Evolutionary conservation across 2,329 filamentous ascomycete genomes (phyloP).

Genomic region (Zopfia rhizophila): DNA sequence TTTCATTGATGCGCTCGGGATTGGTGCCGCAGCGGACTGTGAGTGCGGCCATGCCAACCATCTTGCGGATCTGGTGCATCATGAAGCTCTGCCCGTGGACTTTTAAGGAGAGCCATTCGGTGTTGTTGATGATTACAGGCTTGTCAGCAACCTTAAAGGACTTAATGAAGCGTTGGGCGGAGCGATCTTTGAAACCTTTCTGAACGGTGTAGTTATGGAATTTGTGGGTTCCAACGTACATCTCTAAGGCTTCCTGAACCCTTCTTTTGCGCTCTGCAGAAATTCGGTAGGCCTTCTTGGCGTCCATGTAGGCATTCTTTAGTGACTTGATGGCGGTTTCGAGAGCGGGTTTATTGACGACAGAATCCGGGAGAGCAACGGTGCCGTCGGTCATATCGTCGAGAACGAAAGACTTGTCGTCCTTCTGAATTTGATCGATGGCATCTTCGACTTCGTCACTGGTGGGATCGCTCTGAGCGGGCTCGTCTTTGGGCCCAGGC

Average conservation of each 20-base stretch:
- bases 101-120: constrained; percentile 94
- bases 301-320: constrained; percentile 81
- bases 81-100: constrained; percentile 99
- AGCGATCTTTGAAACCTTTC: constrained; percentile 82
- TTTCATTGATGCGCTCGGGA: constrained; percentile 75
- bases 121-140: constrained; percentile 83
- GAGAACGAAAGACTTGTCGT: constrained; percentile 36
- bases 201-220: constrained; percentile 99
- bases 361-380: constrained; percentile 35
- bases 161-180: constrained; percentile 89
- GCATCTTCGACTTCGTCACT: constrained; percentile 38
- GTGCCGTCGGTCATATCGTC: constrained; percentile 43
- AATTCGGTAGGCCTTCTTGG: constrained; percentile 87
- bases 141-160: constrained; percentile 79
- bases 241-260: constrained; percentile 77
- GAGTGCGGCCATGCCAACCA: constrained; percentile 92
- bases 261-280: constrained; percentile 75
- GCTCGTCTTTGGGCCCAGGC: no score
- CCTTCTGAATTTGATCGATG: constrained; percentile 37
- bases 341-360: constrained; percentile 46
- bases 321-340: constrained; percentile 64
- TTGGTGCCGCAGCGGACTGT: constrained; percentile 86
- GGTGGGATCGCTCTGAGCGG: no score
- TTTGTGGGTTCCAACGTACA: constrained; percentile 86
- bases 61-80: constrained; percentile 99